Percentiles rank a stretch among this genome's conserved stretches.
These are phyloP conservation scores for Fomes fomentarius DNA, from an alignment of 1,284 basidiomycete genomes.

Conservation along the genomic window DNA sequence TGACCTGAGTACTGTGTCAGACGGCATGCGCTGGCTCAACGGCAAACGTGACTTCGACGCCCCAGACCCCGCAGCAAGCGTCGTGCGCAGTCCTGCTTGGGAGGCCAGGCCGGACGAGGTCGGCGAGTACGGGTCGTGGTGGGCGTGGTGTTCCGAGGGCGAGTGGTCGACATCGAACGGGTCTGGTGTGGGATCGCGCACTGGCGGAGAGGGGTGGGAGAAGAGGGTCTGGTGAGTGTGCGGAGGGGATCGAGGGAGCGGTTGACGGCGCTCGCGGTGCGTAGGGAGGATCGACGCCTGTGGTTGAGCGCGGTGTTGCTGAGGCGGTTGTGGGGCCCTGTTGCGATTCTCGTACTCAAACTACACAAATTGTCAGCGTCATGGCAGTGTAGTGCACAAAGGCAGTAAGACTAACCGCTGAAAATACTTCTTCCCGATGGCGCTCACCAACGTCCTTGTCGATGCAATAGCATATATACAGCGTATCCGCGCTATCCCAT, in stretches of 20 bases:
- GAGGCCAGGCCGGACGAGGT: conserved; percentile 21
- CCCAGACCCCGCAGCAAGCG: neutral
- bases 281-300: conserved; percentile 16
- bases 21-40: conserved; percentile 25
- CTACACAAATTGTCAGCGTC: conserved; percentile 23
- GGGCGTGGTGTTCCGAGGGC: conserved; percentile 27
- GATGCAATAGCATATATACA: conserved; percentile 90
- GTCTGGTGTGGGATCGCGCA: conserved; percentile 30
- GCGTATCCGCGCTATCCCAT: conserved; percentile 64
- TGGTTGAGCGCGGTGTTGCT: conserved; percentile 11
- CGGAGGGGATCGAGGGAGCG: conserved; percentile 25
- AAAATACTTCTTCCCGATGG: conserved; percentile 69
- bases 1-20: conserved; percentile 2
- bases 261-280: conserved; percentile 17
- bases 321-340: conserved; percentile 26
- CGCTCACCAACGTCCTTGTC: conserved; percentile 74
- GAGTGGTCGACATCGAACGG: conserved; percentile 40
- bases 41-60: conserved; percentile 19
- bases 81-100: conserved; percentile 7
- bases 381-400: no score
- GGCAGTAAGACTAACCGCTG: conserved; percentile 55
- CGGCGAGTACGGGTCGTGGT: conserved; percentile 26
- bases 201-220: conserved; percentile 16
- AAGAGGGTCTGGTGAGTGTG: conserved; percentile 16
- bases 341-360: conserved; percentile 49